Conservation (phyloP, 2,329 filamentous ascomycete genomes). For the Colletotrichum falcatum region DNA sequence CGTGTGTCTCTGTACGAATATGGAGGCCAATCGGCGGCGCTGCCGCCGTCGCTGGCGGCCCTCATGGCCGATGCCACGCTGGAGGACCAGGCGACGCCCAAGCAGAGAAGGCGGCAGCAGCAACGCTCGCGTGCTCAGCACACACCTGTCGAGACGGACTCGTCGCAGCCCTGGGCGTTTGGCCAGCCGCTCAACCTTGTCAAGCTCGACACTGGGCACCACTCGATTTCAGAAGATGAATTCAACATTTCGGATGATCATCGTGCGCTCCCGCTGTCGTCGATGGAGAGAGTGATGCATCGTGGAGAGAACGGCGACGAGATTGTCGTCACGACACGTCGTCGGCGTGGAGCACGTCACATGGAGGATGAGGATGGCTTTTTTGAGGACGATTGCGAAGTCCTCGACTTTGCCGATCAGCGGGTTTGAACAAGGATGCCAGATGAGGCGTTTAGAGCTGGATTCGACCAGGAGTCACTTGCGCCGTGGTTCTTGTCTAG, state of each 20-base stretch:
- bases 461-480: constrained; percentile 32
- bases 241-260: constrained; percentile 65
- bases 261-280: constrained; percentile 70
- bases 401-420: constrained; percentile 86
- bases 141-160: constrained; percentile 38
- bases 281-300: constrained; percentile 72
- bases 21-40: constrained; percentile 47
- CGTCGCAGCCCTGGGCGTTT: constrained; percentile 64
- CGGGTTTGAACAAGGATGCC: constrained; percentile 61
- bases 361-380: constrained; percentile 78
- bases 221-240: constrained; percentile 63
- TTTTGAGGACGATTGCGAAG: constrained; percentile 93
- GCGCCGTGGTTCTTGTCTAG: constrained; percentile 27
- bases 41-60: constrained; percentile 52
- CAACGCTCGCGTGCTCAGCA: constrained; percentile 43
- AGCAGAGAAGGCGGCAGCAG: constrained; percentile 54
- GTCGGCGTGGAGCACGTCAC: constrained; percentile 68
- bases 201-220: constrained; percentile 66
- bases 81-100: constrained; percentile 53
- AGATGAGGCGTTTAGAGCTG: constrained; percentile 36
- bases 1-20: constrained; percentile 84
- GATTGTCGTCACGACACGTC: constrained; percentile 84
- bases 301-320: constrained; percentile 75
- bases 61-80: constrained; percentile 57
- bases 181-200: constrained; percentile 64